phyloP scores from a whole-genome alignment of 768 basidiomycete genomes.

The Gyrodon lividus region DNA sequence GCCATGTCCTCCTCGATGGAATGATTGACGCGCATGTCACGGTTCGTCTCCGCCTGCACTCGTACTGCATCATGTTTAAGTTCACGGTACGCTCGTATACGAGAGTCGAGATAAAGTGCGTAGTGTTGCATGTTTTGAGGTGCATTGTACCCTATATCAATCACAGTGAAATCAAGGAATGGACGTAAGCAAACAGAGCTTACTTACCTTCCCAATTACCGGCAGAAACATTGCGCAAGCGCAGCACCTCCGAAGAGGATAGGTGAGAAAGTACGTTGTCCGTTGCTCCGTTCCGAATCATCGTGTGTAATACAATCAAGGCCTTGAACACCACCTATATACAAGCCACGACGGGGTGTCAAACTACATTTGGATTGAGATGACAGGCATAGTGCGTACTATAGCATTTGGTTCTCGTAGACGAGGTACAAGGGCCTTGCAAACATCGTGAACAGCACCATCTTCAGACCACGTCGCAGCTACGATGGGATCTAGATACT shows the following conservation, averaged over 20 bases:
- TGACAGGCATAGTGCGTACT: conserved; percentile 45
- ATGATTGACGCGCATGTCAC: conserved; percentile 66
- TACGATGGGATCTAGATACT: conserved; percentile 97
- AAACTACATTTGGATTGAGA: not conserved
- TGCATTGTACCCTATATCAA: conserved; percentile 67
- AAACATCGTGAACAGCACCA: conserved; percentile 89
- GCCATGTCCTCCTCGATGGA: conserved; percentile 62
- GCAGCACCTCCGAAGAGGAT: conserved; percentile 76
- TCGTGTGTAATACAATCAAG: conserved; percentile 89
- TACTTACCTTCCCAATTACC: conserved; percentile 84
- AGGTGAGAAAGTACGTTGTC: conserved; percentile 89
- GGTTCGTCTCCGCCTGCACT: conserved; percentile 91
- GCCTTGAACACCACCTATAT: conserved; percentile 98
- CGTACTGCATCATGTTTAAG: conserved; percentile 92
- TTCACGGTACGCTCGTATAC: conserved; percentile 85
- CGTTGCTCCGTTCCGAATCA: conserved; percentile 96
- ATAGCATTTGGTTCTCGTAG: conserved; percentile 91
- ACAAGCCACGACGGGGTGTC: not conserved
- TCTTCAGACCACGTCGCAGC: conserved; percentile 97
- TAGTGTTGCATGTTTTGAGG: conserved; percentile 88
- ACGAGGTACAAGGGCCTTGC: conserved; percentile 79
- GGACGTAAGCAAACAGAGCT: conserved; percentile 1
- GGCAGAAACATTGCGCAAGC: conserved; percentile 75
- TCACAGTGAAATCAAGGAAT: not conserved
- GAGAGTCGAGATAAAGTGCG: conserved; percentile 82